Evolutionary conservation across 768 basidiomycete species (phyloP), one percentile per base, ranked within the genome.

Genomic region (Leucocoprinus sp.): DNA sequence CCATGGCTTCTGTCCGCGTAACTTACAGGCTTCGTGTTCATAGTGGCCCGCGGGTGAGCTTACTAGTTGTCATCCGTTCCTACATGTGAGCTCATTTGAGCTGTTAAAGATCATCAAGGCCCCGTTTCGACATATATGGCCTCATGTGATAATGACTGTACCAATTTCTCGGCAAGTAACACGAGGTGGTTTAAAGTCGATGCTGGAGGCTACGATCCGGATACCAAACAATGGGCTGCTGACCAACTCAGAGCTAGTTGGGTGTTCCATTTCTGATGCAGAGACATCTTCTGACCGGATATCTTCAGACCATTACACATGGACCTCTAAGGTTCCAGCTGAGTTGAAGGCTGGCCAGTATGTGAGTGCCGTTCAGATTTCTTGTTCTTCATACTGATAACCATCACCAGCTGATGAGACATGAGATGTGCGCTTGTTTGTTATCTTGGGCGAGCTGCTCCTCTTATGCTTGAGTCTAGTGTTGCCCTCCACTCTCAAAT

Each of bases 121-220:
- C 72, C 70, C 21, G 66, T 73, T 17, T 69, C 68, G 21, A 74
- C 69, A n/a, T 74, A 74, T 54, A 75, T 75, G 72, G 60, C 71
- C 22, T 68, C 68, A 9, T 75, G 74, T 56, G 62, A 63, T 43
- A 70, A 67, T 18, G 64, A 68, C 43, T 75, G 73, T 45, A 54
- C 66, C 6, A 59, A 51, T 2, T 68, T 70, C 50, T 50, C 52
- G 17, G 65, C 68, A 27, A 62, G 63, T 44, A 52, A 57, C 34
- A 70, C 68, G 14, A 57, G 59, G 43, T 74, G 71, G 73, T 74
- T 74, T 63, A 75, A 74, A 54, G 45, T 75, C 42, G 70, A 74
- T 54, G 68, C 67, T 9, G 62, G 51, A 23, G 72, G 74, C 35
- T 72, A 71, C 52, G 62, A 68, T 49, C 51, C 63, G 23, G 49